These are phyloP conservation scores for Exophiala spinifera DNA, from an alignment of 2,329 filamentous ascomycete genomes.

Conservation along the genomic window DNA sequence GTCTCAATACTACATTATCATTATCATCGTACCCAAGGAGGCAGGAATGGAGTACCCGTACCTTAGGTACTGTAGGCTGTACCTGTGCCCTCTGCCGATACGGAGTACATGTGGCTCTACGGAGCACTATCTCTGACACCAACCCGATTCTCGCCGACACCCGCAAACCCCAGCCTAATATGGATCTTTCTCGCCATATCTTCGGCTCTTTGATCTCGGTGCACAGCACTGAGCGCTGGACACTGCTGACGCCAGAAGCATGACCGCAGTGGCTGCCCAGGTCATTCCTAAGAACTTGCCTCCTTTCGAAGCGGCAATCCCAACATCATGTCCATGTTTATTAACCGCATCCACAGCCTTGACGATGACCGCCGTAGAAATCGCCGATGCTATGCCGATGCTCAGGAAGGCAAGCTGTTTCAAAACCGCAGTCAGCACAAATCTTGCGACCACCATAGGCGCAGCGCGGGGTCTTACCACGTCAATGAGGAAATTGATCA, in stretches of 20 bases:
- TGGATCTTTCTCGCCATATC: slow-evolving; percentile 14
- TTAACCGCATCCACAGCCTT: slow-evolving; percentile 56
- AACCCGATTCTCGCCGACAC: neutral
- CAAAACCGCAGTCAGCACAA: slow-evolving; percentile 3
- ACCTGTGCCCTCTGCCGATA: too few relatives aligned
- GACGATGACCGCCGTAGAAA: slow-evolving; percentile 61
- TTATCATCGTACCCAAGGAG: too few relatives aligned
- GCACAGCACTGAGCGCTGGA: slow-evolving; percentile 31
- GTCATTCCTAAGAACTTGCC: slow-evolving; percentile 57
- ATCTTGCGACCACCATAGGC: too few relatives aligned
- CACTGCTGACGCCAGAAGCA: slow-evolving; percentile 37
- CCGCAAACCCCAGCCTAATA: slow-evolving; percentile 1
- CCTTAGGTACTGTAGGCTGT: too few relatives aligned
- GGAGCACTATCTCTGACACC: too few relatives aligned
- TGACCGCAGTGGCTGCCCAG: slow-evolving; percentile 54
- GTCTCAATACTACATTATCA: too few relatives aligned
- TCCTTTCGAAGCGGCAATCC: slow-evolving; percentile 52
- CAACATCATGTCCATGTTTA: slow-evolving; percentile 49
- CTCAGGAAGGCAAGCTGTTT: slow-evolving; percentile 52
- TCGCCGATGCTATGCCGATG: slow-evolving; percentile 70
- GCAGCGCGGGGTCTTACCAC: slow-evolving; percentile 33
- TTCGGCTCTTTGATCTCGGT: slow-evolving; percentile 10
- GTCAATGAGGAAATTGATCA: slow-evolving; percentile 50
- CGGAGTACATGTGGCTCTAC: too few relatives aligned
- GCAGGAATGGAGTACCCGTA: too few relatives aligned